Base-by-base conservation (phyloP, 495 filamentous ascomycete species). In the Neurospora sp. region DNA sequence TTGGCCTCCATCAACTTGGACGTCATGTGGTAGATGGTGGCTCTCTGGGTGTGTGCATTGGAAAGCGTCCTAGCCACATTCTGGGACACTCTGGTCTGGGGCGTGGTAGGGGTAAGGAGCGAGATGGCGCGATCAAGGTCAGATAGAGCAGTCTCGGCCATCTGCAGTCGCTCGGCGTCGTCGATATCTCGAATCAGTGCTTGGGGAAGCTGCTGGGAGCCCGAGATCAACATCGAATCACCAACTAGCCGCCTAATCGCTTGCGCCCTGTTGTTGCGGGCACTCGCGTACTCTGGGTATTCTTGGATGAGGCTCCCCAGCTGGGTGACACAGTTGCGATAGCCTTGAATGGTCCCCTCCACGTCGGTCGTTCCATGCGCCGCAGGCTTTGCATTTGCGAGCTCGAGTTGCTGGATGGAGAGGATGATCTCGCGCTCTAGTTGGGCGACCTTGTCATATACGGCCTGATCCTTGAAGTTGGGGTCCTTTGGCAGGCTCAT, bases 231-330 rank as follows among this genome's bases (percentile, higher is more conserved):
- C 73, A 88, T 81, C 2, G 78, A 73, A 74, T 88, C 86, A n/a
- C 88, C 88, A 40, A 86, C 86, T 46, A 86, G 80, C 72, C 92
- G 82, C 7, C 93, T 86, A 0, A 89, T 76, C 16, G 90, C 87
- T 75, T 96, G 93, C 5, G 92, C 93, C 60, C 92, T 86, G 79
- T 97, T 97, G 74, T 91, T 91, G 74, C 89, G 88, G 0, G 89
- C 91, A 66, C 90, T 90, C 2, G 93, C 92, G 77, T 96, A 96
- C 8, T 81, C 82, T 2, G 91, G 93, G 70, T 91, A 77, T 20
- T 87, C 76, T 4, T 75, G 74, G 41, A 94, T 86, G 2, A 96
- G 81, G 10, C 80, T 73, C 23, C 84, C 83, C 5, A 96, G 83
- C 9, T 72, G 78, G 11, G 78, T 75, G 69, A 87, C 77, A 66